phyloP scores from a whole-genome alignment of 495 filamentous ascomycete genomes.

The Extremus antarcticus region DNA sequence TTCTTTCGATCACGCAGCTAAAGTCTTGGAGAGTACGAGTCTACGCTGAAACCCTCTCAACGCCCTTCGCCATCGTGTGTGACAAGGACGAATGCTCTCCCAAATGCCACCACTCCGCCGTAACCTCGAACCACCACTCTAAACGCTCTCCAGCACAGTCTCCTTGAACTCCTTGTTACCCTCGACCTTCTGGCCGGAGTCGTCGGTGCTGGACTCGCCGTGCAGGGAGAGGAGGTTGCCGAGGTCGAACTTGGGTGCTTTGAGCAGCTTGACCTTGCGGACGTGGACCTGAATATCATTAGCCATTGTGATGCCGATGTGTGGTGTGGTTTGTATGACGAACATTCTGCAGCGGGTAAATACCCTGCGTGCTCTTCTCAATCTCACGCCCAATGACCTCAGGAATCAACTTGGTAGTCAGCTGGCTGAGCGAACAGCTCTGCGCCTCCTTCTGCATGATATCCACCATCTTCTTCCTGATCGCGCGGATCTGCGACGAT shows the following conservation, averaged over 20 bases:
- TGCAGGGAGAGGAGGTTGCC: constrained; percentile 88
- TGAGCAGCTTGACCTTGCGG: constrained; percentile 98
- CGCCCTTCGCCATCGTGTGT: background rate
- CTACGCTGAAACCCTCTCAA: background rate
- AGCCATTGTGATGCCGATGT: constrained; percentile 13
- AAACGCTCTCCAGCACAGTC: constrained; percentile 79
- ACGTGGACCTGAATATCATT: constrained; percentile 74
- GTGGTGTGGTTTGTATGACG: constrained; percentile 26
- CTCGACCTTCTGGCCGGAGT: constrained; percentile 79
- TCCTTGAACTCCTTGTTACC: constrained; percentile 99
- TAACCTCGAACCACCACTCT: constrained; percentile 25
- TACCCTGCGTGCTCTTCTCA: constrained; percentile 97
- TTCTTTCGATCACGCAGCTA: constrained; percentile 1
- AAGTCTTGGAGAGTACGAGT: background rate
- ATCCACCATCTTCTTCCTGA: constrained; percentile 99
- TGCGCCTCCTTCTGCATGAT: constrained; percentile 94
- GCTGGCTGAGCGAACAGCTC: constrained; percentile 84
- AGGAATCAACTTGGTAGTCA: constrained; percentile 94
- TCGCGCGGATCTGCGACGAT: constrained; percentile 89
- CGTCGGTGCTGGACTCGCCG: constrained; percentile 92
- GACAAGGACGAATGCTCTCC: background rate
- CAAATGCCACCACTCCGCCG: background rate
- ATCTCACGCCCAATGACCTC: constrained; percentile 99
- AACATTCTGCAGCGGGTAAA: constrained; percentile 98
- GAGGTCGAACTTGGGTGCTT: constrained; percentile 96